phyloP scores from a whole-genome alignment of 345 rosid genomes.

The Salix purpurea region DNA sequence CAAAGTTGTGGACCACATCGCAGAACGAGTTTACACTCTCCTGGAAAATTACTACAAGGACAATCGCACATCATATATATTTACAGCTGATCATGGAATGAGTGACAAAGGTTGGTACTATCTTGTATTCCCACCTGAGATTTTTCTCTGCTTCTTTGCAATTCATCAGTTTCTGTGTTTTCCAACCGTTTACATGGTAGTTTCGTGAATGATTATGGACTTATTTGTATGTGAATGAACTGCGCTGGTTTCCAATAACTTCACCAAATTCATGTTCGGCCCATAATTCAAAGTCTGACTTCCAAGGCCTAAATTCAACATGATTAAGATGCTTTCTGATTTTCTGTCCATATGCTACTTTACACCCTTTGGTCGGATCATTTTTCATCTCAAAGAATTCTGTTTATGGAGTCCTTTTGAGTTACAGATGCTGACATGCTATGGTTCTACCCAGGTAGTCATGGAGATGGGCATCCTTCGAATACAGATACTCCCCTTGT shows the following conservation, averaged over 20 bases:
- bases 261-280: background rate
- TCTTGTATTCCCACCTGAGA: background rate
- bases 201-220: background rate
- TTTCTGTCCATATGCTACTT: background rate
- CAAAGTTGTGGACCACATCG: conserved; percentile 87
- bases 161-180: background rate
- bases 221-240: background rate
- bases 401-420: background rate
- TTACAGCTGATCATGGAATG: conserved; percentile 98
- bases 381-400: background rate
- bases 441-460: conserved; percentile 58
- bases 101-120: conserved; percentile 77
- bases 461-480: conserved; percentile 94
- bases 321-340: background rate
- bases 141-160: background rate
- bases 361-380: background rate
- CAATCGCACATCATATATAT: conserved; percentile 78
- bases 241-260: background rate
- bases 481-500: conserved; percentile 95
- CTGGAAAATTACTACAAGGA: conserved; percentile 84
- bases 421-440: conserved; percentile 20
- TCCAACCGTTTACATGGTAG: background rate
- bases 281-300: background rate
- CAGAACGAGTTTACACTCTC: conserved; percentile 65
- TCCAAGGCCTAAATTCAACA: background rate